Evolutionary conservation across 1,284 basidiomycete species (phyloP), one percentile per base, ranked within the genome.

Genomic region (Heterobasidion annosum): DNA sequence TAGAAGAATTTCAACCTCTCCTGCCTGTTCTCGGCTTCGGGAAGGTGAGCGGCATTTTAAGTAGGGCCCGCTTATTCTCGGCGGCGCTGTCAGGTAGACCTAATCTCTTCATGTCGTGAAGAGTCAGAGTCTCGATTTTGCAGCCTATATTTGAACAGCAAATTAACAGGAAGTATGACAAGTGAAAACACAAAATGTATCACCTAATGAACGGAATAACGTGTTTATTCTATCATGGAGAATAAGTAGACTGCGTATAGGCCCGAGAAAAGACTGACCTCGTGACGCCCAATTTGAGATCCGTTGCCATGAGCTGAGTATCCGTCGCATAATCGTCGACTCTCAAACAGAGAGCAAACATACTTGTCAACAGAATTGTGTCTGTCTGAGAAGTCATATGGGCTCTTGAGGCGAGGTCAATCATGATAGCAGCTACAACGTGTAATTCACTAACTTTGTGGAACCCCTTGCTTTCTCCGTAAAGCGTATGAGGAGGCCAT

Each of bases 251-350:
- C 5, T 52, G 55, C 49, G 53, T 19, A 34, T 66, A 54, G 34
- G n/a, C 8, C 43, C 42, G 34, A 18, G 42, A 35, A 15, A 49
- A 15, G 34, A 71, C 85, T 61, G 62, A 93, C 91, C 80, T 82
- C 16, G 73, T 55, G 4, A 77, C 63, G 7, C 78, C 65, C 73
- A 91, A 77, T 60, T 75, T 79, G 13, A 96, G 70, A 67, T 96
- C 93, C 13, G 76, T 71, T 0, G 91, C 87, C 42, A 95, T 71
- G 44, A 78, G 65, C 2, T 76, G 72, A 1, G 83, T 75, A 59
- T 95, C 85, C 1, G 83, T 81, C 0, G 81, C 81, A 63, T 81
- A 95, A 55, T 83, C 79, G 60, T 96, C 92, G 8, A 91, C 66
- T 44, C 79, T 82, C 32, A 96, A 77, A 64, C 86, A 91, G 0